Evolutionary conservation across 2,329 filamentous ascomycete genomes (phyloP).

Genomic region (Trichoderma arundinaceum): DNA sequence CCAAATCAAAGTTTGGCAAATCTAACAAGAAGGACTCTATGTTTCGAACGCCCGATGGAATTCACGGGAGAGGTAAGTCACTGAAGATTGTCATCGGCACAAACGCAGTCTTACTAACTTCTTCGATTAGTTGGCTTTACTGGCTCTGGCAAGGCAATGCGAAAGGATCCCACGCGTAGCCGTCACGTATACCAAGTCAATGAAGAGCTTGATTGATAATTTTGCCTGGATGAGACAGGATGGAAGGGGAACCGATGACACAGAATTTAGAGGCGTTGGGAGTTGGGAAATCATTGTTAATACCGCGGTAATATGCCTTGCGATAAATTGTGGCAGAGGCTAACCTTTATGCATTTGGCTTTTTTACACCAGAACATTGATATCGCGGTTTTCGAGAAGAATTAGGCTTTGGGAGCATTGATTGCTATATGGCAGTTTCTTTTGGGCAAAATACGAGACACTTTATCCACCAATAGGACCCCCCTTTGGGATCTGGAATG

Average conservation of each 20-base stretch:
- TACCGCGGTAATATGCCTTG: conserved; percentile 46
- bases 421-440: conserved; percentile 1
- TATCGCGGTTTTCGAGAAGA: conserved; percentile 30
- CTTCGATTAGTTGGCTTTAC: conserved; percentile 81
- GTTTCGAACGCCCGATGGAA: conserved; percentile 89
- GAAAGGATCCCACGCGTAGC: conserved; percentile 82
- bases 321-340: conserved; percentile 47
- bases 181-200: conserved; percentile 84
- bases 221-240: conserved; percentile 39
- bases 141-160: conserved; percentile 93
- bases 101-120: conserved; percentile 34
- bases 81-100: not conserved
- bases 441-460: conserved; percentile 18
- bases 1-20: conserved; percentile 74
- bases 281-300: conserved; percentile 38
- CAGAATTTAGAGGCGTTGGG: conserved; percentile 34
- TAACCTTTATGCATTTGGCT: conserved; percentile 45
- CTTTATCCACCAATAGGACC: conserved; percentile 21
- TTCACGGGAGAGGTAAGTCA: conserved; percentile 79
- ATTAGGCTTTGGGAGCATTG: conserved; percentile 24
- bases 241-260: conserved; percentile 23
- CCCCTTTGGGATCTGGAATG: conserved; percentile 24
- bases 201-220: conserved; percentile 71
- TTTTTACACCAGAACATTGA: conserved; percentile 29
- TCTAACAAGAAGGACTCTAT: conserved; percentile 87